Evolutionary conservation across 129 eudicot species (phyloP), one percentile per base, ranked within the genome.

Genomic region (Saussurea involucrata): DNA sequence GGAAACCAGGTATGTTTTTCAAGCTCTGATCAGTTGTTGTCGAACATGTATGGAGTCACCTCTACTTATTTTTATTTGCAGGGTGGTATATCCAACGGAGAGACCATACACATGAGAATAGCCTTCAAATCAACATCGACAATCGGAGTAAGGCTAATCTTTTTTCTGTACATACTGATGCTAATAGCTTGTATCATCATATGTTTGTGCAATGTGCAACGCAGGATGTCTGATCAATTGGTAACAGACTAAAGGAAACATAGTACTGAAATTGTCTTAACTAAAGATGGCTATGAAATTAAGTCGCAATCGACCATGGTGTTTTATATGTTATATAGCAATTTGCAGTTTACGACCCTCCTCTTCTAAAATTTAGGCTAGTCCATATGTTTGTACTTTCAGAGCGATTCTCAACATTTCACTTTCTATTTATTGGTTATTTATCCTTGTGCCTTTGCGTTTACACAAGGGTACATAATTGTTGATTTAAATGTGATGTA

Each of bases 31-130:
- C 72, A 40, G 32, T 49, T 73, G 18, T 73, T 6, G 22, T 42
- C 12, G 63, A 40, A 36, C 24, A 31, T 77, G 58, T 66, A 22
- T 77, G 44, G 44, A 36, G 24, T 66, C 33, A 20, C 28, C 74
- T 72, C 29, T 71, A 55, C 69, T 20, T 46, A 46, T 82, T 37
- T 37, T 68, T 18, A 40, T 79, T 72, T 81, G 63, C 84, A 93
- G 95, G 99, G 99, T 73, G 99, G 99, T 32, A 95, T 95, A 60
- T 95, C 99, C 63, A 95, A 95, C 72, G 99, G 99, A 70, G 97
- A 95, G 85, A 85, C 79, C 61, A 95, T 95, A 70, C 67, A 90
- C 83, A 95, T 95, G 96, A 90, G 97, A 83, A 78, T 92, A 86
- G 97, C 84, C 46, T 95, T 95, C 83, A 95, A 95, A 82, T 97